A percentile compares a stretch with the other conserved stretches of the same genome.
These are phyloP conservation scores for Hypsizygus marmoreus DNA, from an alignment of 768 basidiomycete species.

Conservation along the genomic window DNA sequence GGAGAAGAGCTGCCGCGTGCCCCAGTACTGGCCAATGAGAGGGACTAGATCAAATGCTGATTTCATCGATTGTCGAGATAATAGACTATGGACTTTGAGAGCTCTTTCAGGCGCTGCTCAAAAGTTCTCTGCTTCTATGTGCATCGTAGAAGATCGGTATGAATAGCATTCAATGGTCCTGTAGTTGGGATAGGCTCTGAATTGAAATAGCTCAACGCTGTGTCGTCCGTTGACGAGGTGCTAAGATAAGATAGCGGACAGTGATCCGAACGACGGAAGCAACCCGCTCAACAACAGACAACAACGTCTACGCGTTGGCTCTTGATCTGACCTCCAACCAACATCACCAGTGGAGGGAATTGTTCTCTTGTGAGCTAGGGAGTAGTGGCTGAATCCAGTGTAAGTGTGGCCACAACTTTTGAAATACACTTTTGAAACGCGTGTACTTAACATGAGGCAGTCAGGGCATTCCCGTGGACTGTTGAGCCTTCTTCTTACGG, in stretches of 20 bases:
- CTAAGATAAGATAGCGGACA: constrained; percentile 25
- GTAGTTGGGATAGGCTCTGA: too few relatives aligned
- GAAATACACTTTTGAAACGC: constrained; percentile 35
- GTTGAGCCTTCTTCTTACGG: constrained; percentile 22
- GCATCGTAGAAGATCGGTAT: not conserved
- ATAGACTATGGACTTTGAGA: constrained; percentile 6
- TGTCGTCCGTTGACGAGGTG: constrained; percentile 16
- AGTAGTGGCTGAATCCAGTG: constrained; percentile 18
- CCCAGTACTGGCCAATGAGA: constrained; percentile 7
- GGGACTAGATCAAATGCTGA: constrained; percentile 13
- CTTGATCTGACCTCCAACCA: constrained; percentile 16
- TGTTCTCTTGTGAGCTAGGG: constrained; percentile 15
- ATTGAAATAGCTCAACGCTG: constrained; percentile 11
- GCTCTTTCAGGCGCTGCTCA: constrained; percentile 1
- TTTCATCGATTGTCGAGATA: constrained; percentile 18
- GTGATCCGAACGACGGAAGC: constrained; percentile 19
- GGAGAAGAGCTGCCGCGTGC: constrained; percentile 13
- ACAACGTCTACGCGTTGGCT: constrained; percentile 16
- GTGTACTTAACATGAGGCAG: constrained; percentile 62
- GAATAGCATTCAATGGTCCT: not conserved
- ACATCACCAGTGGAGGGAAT: constrained; percentile 11
- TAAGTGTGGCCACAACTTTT: constrained; percentile 23
- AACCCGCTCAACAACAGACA: constrained; percentile 17
- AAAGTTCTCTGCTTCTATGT: constrained; percentile 2
- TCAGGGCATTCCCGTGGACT: constrained; percentile 43